Evolutionary conservation across 768 basidiomycete genomes (phyloP).

Genomic region (Agaricus subrufescens): DNA sequence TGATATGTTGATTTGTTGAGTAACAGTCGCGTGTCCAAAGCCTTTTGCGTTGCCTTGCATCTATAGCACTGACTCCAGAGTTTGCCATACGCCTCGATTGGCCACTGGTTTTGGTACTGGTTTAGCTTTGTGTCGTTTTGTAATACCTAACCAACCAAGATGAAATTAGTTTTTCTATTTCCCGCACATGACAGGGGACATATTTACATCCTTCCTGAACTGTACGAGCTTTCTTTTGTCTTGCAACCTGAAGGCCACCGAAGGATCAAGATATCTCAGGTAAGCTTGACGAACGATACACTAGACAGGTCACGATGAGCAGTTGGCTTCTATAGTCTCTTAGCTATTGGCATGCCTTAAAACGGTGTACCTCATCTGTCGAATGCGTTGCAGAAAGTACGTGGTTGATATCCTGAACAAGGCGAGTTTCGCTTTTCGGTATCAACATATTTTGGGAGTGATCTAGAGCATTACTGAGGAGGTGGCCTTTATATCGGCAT

Average conservation of each 20-base stretch:
- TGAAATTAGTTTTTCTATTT: background rate
- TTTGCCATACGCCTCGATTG: conserved; percentile 1
- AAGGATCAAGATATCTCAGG: background rate
- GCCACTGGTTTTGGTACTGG: conserved; percentile 1
- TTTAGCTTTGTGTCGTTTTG: background rate
- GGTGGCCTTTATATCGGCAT: background rate
- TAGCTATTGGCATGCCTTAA: background rate
- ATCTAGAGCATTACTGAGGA: background rate
- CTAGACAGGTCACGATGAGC: background rate
- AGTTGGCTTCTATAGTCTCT: no score
- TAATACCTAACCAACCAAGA: background rate
- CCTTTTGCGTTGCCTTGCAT: background rate
- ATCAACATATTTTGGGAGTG: background rate
- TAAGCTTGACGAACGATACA: background rate
- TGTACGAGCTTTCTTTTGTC: background rate
- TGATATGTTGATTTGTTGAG: background rate
- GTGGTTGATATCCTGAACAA: background rate
- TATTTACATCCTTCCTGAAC: background rate
- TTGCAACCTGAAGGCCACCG: background rate
- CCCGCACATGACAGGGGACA: no score
- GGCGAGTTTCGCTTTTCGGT: background rate
- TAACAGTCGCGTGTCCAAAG: background rate
- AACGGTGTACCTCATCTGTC: background rate
- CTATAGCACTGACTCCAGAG: background rate
- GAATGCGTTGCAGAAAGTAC: background rate